Percentiles rank a stretch among this genome's conserved stretches.
Evolutionary conservation across 2,329 filamentous ascomycete genomes (phyloP).

Genomic region (Harringtonia lauricola): DNA sequence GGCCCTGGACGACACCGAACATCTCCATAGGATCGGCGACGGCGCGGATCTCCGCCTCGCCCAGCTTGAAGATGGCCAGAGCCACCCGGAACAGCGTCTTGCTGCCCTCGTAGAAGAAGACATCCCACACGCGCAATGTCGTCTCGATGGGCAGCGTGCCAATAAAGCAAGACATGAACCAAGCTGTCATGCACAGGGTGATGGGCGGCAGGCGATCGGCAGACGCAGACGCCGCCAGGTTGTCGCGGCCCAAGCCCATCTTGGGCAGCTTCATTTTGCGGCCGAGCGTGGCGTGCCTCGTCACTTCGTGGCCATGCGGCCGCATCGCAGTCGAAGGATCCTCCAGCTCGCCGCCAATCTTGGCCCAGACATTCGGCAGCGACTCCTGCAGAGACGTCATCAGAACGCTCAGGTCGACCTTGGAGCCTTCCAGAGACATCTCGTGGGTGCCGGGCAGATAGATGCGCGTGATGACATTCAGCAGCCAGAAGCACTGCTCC

Average conservation of each 20-base stretch:
- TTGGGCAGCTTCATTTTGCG: slow-evolving; percentile 28
- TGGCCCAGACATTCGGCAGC: slow-evolving; percentile 75
- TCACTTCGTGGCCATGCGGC: slow-evolving; percentile 2
- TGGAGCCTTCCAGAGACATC: slow-evolving; percentile 79
- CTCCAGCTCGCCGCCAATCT: slow-evolving; percentile 56
- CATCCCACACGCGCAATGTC: slow-evolving; percentile 86
- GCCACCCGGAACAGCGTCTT: slow-evolving; percentile 91
- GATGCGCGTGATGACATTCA: slow-evolving; percentile 81
- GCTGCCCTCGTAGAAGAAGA: slow-evolving; percentile 90
- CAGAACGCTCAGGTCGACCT: slow-evolving; percentile 85
- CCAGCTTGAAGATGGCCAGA: slow-evolving; percentile 80
- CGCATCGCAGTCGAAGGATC: slow-evolving; percentile 11
- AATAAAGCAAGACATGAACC: slow-evolving; percentile 98
- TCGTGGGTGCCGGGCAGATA: slow-evolving; percentile 90
- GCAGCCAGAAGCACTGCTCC: slow-evolving; percentile 84
- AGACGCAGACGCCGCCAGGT: not conserved
- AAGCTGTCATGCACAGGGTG: slow-evolving; percentile 83
- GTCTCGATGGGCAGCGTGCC: slow-evolving; percentile 87
- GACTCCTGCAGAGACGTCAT: slow-evolving; percentile 79
- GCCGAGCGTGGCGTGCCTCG: slow-evolving; percentile 15
- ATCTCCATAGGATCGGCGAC: slow-evolving; percentile 88
- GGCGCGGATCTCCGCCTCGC: slow-evolving; percentile 67
- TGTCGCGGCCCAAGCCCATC: slow-evolving; percentile 24
- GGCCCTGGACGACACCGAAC: slow-evolving; percentile 83
- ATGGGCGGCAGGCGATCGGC: slow-evolving; percentile 65